phyloP scores from a whole-genome alignment of 306 rosid genomes.

The Quercus alba region DNA sequence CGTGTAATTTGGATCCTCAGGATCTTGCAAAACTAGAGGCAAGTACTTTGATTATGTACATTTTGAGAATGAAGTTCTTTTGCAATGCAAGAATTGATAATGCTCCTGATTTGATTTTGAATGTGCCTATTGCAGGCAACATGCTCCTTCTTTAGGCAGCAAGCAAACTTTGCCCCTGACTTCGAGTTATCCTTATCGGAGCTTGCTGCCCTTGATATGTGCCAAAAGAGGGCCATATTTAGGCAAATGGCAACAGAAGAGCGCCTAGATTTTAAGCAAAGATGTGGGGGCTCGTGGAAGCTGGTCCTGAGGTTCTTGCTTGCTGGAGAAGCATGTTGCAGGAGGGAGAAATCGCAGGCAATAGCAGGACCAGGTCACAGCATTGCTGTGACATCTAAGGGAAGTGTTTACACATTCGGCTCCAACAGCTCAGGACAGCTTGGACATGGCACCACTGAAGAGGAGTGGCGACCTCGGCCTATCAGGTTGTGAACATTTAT shows the following conservation, averaged over 20 bases:
- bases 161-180: slow-evolving; percentile 86
- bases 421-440: slow-evolving; percentile 95
- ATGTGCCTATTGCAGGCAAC: slow-evolving; percentile 75
- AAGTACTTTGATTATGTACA: slow-evolving; percentile 38
- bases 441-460: slow-evolving; percentile 77
- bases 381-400: slow-evolving; percentile 81
- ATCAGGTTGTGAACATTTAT: slow-evolving; percentile 61
- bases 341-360: slow-evolving; percentile 92
- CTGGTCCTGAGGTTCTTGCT: slow-evolving; percentile 83
- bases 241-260: slow-evolving; percentile 77
- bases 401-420: slow-evolving; percentile 79
- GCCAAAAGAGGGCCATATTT: slow-evolving; percentile 84
- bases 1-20: slow-evolving; percentile 82
- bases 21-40: slow-evolving; percentile 98
- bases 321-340: slow-evolving; percentile 86
- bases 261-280: slow-evolving; percentile 60
- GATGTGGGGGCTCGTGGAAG: slow-evolving; percentile 96
- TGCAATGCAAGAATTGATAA: slow-evolving; percentile 21
- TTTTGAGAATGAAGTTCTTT: slow-evolving; percentile 6
- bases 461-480: slow-evolving; percentile 71
- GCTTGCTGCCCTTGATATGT: slow-evolving; percentile 94
- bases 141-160: slow-evolving; percentile 87
- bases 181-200: slow-evolving; percentile 65
- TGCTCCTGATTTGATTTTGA: slow-evolving; percentile 46
- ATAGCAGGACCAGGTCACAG: slow-evolving; percentile 98